Conservation (phyloP, 768 basidiomycete genomes). For the Phaeotremella skinneri region DNA sequence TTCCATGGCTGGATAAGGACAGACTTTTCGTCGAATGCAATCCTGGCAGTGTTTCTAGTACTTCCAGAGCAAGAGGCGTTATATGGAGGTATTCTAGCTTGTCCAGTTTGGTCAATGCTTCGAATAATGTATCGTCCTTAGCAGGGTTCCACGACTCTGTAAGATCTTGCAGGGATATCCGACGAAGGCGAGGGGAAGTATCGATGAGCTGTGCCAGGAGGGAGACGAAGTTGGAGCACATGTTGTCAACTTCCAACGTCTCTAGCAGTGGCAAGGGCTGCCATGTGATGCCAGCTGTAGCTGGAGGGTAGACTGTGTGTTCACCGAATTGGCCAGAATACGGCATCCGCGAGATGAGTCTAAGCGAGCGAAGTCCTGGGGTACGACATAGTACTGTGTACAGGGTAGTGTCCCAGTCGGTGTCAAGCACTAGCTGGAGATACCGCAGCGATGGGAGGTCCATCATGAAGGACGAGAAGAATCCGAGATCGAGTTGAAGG, state of each 20-base stretch:
- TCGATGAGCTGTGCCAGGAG: slow-evolving; percentile 10
- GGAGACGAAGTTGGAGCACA: slow-evolving; percentile 3
- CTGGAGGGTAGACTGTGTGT: not conserved
- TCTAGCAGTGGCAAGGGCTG: slow-evolving; percentile 6
- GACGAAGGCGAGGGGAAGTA: not conserved
- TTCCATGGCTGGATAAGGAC: not conserved
- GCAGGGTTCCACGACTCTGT: slow-evolving; percentile 15
- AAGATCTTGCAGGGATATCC: slow-evolving; percentile 12
- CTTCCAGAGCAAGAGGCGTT: not conserved
- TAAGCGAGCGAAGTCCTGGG: slow-evolving; percentile 16
- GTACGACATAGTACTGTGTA: not conserved
- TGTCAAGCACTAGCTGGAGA: slow-evolving; percentile 14
- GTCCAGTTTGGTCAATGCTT: not conserved
- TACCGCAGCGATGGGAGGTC: slow-evolving; percentile 10
- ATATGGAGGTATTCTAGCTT: slow-evolving; percentile 5
- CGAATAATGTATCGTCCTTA: not conserved
- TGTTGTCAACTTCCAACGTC: slow-evolving; percentile 18
- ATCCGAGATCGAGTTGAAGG: not conserved
- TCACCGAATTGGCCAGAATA: slow-evolving; percentile 6
- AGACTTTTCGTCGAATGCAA: not conserved
- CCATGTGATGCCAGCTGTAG: not conserved
- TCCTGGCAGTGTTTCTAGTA: not conserved
- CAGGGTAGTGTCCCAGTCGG: slow-evolving; percentile 19
- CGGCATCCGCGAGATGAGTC: slow-evolving; percentile 5
- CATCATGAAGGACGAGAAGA: not conserved